phyloP scores from a whole-genome alignment of 169 alveolate genomes.

The Cryptosporidium bovis region DNA sequence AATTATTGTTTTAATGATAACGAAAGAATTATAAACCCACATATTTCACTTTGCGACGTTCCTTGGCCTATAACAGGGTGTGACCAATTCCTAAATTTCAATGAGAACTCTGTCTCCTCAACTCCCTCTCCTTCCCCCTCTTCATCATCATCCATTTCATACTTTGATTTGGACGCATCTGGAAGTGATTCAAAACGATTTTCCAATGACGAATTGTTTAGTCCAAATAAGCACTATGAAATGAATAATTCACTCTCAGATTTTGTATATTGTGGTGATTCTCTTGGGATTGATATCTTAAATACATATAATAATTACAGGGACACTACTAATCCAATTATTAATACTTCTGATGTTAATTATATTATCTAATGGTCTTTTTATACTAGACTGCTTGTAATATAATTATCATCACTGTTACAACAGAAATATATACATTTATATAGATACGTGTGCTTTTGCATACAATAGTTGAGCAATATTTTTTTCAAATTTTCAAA shows the following conservation, averaged over 20 bases:
- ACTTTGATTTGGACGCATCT: constrained; percentile 42
- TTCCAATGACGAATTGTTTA: neutral
- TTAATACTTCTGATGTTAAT: neutral
- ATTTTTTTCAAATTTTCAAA: too few relatives aligned
- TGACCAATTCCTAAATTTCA: constrained; percentile 28
- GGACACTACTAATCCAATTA: constrained; percentile 45
- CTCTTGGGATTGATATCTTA: constrained; percentile 36
- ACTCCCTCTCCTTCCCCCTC: constrained; percentile 41
- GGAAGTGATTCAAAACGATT: constrained; percentile 10
- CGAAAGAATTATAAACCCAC: constrained; percentile 32
- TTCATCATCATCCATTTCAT: constrained; percentile 27
- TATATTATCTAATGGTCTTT: neutral
- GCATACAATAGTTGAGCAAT: too few relatives aligned
- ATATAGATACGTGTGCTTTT: too few relatives aligned
- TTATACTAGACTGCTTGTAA: too few relatives aligned
- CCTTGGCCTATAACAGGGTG: constrained; percentile 69
- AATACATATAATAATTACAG: constrained; percentile 35
- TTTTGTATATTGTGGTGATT: constrained; percentile 71
- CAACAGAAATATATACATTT: too few relatives aligned
- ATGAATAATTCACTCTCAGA: constrained; percentile 45
- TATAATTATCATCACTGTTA: too few relatives aligned
- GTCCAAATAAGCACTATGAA: constrained; percentile 21
- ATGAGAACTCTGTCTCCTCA: constrained; percentile 4
- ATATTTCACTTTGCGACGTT: constrained; percentile 40
- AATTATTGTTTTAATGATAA: constrained; percentile 19